Base-by-base conservation (phyloP, 73 alveolate genomes). In the Symbiodinium natans region DNA sequence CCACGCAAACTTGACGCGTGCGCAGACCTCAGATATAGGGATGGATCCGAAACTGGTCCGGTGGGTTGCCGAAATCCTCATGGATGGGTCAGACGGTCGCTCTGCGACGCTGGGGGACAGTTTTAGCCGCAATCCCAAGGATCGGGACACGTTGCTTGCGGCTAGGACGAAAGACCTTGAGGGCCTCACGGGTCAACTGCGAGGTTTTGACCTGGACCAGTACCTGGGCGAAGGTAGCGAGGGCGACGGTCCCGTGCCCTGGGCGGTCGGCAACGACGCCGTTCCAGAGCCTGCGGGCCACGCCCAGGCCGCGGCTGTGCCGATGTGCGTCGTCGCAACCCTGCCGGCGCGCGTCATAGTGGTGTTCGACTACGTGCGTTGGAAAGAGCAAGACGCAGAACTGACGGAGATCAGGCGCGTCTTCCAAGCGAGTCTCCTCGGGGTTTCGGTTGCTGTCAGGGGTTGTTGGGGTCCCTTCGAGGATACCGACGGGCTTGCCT, bases 211-310 rank as follows among this genome's bases (percentile, higher is more conserved):
- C 56, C 27, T 86, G 54, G 93, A 46, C 4, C 82, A 86, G 39
- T 86, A 86, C 39, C 82, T 86, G 1, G 82, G 83, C 6, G 93
- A 86, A 13, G 93, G 83, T 1, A 34, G 40, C 42, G 84, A 74
- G 56, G 68, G 33, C 11, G 90, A 41, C 21, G 39, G 39, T 2
- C 73, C 71, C 6, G 90, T 82, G 40, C 56, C 83, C 2, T 86
- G 93, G 93, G 93, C 77, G 19, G 56, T 86, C 39, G 93, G 93
- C 0, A 46, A 86, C 19, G 83, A 86, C 56, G 93, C 82, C 29
- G 82, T 86, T 25, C 93, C 93, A 19, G 46, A 43, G 4, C n/a
- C n/a, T n/a, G n/a, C n/a, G n/a, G n/a, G n/a, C n/a, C n/a, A n/a
- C n/a, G n/a, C n/a, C n/a, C n/a, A n/a, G n/a, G n/a, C n/a, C n/a